Evolutionary conservation across 2,329 filamentous ascomycete species (phyloP), one percentile per base, ranked within the genome.

Genomic region (Alternaria dauci): DNA sequence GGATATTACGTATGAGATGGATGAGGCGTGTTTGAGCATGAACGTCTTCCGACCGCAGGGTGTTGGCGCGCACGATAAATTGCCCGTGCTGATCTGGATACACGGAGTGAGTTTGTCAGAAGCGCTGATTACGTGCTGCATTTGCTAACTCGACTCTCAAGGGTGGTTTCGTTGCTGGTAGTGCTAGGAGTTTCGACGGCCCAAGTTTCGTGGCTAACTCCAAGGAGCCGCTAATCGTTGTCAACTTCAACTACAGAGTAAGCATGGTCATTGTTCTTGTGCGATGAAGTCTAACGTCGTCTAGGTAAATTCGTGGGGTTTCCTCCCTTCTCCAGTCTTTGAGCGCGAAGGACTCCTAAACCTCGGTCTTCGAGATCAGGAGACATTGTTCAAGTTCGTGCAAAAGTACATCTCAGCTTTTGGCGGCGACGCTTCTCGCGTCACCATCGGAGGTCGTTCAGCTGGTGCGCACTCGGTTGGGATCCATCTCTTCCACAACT

Each of bases 381-480:
- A 66, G 34, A 36, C 61, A 1, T 52, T 68, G 1, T 69, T 75
- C 26, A 71, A 80, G 42, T 81, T 79, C 64, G 69, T 80, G 3
- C 69, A 73, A 23, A 67, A 78, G 23, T 78, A 81, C 57, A 80
- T 80, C 47, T 73, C 71, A 1, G 64, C 61, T 18, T 81, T 81
- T 55, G 79, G 79, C 2, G 79, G 79, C 23, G 79, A 81, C 58
- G 67, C 76, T 11, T 53, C 57, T 26, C 65, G 71, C 9, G 79
- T 81, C 34, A 78, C 71, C 0, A 68, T 81, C 14, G 80, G 74
- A 56, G 78, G 79, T 4, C 76, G 78, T 26, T 75, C 74, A 7
- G 76, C 77, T 28, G 78, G 78, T 20, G 71, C 71, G 2, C 72
- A 75, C 28, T 73, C 70, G 0, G 67, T 71, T 11, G 71, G 67